phyloP scores from a whole-genome alignment of 116 monocot species.

The Papilionanthe hybrid region DNA sequence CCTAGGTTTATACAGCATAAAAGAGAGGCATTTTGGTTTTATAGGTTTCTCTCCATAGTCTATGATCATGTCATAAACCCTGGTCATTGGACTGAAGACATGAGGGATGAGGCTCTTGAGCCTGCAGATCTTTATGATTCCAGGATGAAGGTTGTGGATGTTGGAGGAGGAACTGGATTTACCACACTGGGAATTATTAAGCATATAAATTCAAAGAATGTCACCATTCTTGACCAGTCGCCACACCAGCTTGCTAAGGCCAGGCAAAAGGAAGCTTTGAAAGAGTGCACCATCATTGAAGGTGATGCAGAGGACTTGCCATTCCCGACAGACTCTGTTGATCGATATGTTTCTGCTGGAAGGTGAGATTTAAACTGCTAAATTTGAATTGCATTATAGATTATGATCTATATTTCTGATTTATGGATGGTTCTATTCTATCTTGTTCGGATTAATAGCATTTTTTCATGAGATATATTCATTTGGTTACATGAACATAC shows the following conservation, averaged over 20 bases:
- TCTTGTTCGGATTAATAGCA: background rate
- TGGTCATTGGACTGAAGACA: slow-evolving; percentile 95
- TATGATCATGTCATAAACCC: slow-evolving; percentile 93
- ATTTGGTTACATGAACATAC: too few relatives aligned
- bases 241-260: slow-evolving; percentile 93
- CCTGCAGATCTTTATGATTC: slow-evolving; percentile 69
- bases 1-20: slow-evolving; percentile 99
- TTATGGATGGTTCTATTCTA: background rate
- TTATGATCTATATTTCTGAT: background rate
- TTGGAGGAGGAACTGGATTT: slow-evolving; percentile 95
- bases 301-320: slow-evolving; percentile 96
- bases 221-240: slow-evolving; percentile 91
- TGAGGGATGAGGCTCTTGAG: slow-evolving; percentile 94
- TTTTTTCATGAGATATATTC: background rate
- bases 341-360: slow-evolving; percentile 91
- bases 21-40: slow-evolving; percentile 97
- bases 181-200: slow-evolving; percentile 89
- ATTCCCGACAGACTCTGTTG: slow-evolving; percentile 70
- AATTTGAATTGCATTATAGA: background rate
- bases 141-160: slow-evolving; percentile 81
- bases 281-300: slow-evolving; percentile 80
- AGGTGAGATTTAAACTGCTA: slow-evolving; percentile 40
- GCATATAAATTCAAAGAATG: slow-evolving; percentile 71
- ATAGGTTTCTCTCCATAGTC: slow-evolving; percentile 86
- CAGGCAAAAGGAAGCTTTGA: slow-evolving; percentile 70